These are phyloP conservation scores for Gossypium bickii DNA, from an alignment of 345 rosid species.

Conservation along the genomic window DNA sequence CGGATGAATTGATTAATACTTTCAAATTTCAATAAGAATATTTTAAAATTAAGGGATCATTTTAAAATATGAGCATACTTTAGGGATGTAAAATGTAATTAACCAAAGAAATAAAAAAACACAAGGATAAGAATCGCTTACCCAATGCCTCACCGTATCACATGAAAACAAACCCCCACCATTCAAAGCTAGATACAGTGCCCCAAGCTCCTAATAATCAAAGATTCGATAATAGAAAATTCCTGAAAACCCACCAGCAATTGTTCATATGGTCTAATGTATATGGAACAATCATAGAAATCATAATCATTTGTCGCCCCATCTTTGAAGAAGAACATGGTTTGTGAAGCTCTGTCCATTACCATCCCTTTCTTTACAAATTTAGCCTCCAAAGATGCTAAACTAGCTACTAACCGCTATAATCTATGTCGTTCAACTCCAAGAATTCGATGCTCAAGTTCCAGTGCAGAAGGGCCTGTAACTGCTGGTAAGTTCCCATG, in stretches of 20 bases:
- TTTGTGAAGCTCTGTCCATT: slow-evolving; percentile 20
- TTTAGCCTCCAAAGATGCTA: slow-evolving; percentile 17
- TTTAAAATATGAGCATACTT: too few relatives aligned
- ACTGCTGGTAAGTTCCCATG: slow-evolving; percentile 19
- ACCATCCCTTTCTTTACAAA: slow-evolving; percentile 17
- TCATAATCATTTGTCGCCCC: neutral
- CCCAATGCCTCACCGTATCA: neutral
- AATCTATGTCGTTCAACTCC: neutral
- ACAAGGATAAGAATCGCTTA: neutral
- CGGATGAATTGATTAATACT: too few relatives aligned
- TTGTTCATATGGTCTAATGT: neutral
- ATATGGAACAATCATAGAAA: neutral
- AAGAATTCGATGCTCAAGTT: slow-evolving; percentile 28
- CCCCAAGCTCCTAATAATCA: neutral
- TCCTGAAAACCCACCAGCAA: neutral
- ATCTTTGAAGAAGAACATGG: slow-evolving; percentile 20
- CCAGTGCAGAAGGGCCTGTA: slow-evolving; percentile 19
- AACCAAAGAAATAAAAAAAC: neutral
- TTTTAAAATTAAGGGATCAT: too few relatives aligned
- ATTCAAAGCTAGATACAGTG: neutral
- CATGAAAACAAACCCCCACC: neutral
- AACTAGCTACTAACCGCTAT: neutral
- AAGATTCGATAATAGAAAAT: neutral
- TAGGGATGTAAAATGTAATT: too few relatives aligned
- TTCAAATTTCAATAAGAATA: too few relatives aligned